phyloP scores from a whole-genome alignment of 1,284 basidiomycete species.

The Ganoderma lingzhi region DNA sequence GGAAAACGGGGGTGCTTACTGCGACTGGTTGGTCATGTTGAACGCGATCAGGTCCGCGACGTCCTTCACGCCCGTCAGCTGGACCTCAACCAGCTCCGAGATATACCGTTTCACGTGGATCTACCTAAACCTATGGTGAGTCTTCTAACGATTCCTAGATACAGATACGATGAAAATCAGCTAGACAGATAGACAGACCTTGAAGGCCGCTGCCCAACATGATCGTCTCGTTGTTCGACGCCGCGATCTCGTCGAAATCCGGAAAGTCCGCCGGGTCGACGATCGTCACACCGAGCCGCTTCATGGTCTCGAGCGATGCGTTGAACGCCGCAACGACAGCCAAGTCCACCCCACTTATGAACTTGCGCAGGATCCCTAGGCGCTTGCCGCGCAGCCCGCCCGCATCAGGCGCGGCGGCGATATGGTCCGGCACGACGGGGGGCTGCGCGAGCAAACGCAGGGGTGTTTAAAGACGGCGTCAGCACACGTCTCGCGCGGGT shows the following conservation, averaged over 20 bases:
- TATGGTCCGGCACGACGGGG: constrained; percentile 48
- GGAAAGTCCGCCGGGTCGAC: constrained; percentile 53
- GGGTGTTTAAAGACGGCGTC: too few relatives aligned
- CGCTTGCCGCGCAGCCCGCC: constrained; percentile 48
- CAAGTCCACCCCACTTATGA: constrained; percentile 35
- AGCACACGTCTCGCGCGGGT: constrained; percentile 46
- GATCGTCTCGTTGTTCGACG: constrained; percentile 42
- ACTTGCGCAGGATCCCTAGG: constrained; percentile 50
- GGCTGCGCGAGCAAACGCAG: constrained; percentile 48
- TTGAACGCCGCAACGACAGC: constrained; percentile 46
- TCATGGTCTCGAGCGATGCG: constrained; percentile 47
- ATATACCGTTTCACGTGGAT: constrained; percentile 47
- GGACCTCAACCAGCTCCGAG: constrained; percentile 42
- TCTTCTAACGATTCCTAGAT: neutral
- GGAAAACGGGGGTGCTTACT: constrained; percentile 36
- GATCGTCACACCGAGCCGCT: constrained; percentile 48
- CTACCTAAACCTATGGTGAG: constrained; percentile 28
- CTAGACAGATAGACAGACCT: constrained; percentile 37
- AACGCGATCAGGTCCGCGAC: constrained; percentile 53
- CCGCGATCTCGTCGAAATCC: constrained; percentile 43
- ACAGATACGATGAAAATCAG: constrained; percentile 17
- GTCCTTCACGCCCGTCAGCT: constrained; percentile 43
- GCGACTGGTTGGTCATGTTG: constrained; percentile 50
- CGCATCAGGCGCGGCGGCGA: constrained; percentile 46
- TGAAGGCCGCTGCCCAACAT: constrained; percentile 51